Conservation (phyloP, 2,329 filamentous ascomycete genomes). For the Ophiostoma populinum region DNA sequence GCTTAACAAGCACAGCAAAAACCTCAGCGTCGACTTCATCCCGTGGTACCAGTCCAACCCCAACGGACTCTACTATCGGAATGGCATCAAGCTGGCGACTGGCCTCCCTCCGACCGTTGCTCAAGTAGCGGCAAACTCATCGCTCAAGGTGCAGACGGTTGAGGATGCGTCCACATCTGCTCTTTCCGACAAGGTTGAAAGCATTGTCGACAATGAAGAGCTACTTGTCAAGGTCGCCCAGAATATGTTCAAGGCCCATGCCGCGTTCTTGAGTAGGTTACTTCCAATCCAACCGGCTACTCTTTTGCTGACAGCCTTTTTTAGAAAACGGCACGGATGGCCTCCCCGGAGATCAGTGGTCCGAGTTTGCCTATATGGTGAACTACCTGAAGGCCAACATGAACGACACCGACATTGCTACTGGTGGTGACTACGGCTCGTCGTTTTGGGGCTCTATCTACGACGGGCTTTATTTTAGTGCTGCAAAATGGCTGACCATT, state of each 20-base stretch:
- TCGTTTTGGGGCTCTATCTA: not conserved
- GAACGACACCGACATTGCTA: not conserved
- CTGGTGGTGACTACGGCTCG: not conserved
- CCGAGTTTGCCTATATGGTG: not conserved
- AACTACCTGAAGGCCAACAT: slow-evolving; percentile 1
- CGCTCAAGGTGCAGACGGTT: not conserved
- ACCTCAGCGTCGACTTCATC: not conserved
- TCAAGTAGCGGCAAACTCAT: not conserved
- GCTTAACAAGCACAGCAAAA: slow-evolving; percentile 1
- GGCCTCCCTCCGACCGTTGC: not conserved
- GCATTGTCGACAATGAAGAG: not conserved
- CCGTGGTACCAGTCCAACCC: not conserved
- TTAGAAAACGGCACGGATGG: not conserved
- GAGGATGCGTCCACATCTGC: not conserved
- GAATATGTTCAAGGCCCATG: slow-evolving; percentile 1
- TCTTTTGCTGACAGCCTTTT: not conserved
- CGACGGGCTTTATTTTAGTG: not conserved
- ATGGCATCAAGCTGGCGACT: not conserved
- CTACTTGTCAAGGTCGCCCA: not conserved
- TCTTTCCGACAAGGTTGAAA: not conserved
- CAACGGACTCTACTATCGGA: not conserved
- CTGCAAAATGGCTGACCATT: not conserved
- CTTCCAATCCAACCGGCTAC: too few relatives aligned
- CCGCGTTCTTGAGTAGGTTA: not conserved
- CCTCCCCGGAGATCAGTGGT: not conserved